A percentile compares a stretch with the other conserved stretches of the same genome.
Evolutionary conservation across 1,284 basidiomycete species (phyloP).

Genomic region (Tilletia horrida): DNA sequence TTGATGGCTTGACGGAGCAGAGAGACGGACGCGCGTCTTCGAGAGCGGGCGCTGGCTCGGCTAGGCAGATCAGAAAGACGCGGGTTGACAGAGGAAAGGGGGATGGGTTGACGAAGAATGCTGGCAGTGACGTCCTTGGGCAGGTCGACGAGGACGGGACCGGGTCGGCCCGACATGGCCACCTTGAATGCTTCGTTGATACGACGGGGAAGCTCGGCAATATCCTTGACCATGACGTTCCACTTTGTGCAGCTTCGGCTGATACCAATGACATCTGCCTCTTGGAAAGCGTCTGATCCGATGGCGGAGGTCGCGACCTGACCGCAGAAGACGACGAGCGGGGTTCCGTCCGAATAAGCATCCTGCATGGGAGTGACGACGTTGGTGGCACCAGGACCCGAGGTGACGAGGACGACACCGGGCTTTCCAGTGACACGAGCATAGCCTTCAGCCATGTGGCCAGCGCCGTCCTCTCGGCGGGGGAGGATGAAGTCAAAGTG

Average conservation of each 20-base stretch:
- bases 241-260: conserved; percentile 96
- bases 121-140: conserved; percentile 96
- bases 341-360: conserved; percentile 88
- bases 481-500: conserved; percentile 95
- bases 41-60: conserved; percentile 45
- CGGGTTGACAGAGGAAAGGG: conserved; percentile 82
- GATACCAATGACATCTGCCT: conserved; percentile 94
- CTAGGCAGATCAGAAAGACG: conserved; percentile 60
- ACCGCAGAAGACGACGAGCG: conserved; percentile 90
- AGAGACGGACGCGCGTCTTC: conserved; percentile 30
- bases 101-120: conserved; percentile 79
- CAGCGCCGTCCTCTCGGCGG: conserved; percentile 94
- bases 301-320: conserved; percentile 98
- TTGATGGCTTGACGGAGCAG: conserved; percentile 14
- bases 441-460: conserved; percentile 98
- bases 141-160: conserved; percentile 93
- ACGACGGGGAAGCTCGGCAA: conserved; percentile 84
- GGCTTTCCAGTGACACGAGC: conserved; percentile 96
- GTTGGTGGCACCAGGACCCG: conserved; percentile 95
- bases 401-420: conserved; percentile 94
- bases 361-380: conserved; percentile 98
- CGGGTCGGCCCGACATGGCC: conserved; percentile 90
- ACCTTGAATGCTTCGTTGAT: conserved; percentile 99
- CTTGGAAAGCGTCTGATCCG: conserved; percentile 96
- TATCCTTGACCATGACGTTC: conserved; percentile 99